Percentiles rank a stretch among this genome's conserved stretches.
Evolutionary conservation across 2,329 filamentous ascomycete species (phyloP).

Genomic region (Fusarium equiseti): DNA sequence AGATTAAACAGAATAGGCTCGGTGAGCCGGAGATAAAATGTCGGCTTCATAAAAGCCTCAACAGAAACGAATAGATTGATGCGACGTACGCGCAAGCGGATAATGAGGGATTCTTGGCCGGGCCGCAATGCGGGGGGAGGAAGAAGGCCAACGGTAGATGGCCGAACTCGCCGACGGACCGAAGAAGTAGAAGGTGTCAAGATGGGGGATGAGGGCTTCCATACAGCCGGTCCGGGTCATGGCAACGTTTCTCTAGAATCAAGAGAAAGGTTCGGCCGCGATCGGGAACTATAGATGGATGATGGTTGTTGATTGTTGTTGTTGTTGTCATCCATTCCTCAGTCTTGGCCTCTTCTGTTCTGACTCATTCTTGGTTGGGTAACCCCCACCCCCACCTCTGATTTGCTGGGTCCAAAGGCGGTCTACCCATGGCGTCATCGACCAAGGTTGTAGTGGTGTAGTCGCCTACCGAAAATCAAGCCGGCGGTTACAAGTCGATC

Average conservation of each 20-base stretch:
- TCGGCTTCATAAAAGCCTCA: slow-evolving; percentile 31
- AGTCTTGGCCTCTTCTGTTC: slow-evolving; percentile 24
- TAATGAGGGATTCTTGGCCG: slow-evolving; percentile 19
- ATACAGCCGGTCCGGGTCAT: slow-evolving; percentile 25
- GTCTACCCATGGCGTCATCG: slow-evolving; percentile 39
- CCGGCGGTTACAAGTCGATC: slow-evolving; percentile 31
- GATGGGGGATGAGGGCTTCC: slow-evolving; percentile 26
- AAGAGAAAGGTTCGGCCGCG: slow-evolving; percentile 22
- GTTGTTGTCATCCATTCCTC: slow-evolving; percentile 36
- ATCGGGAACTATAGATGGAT: slow-evolving; percentile 35
- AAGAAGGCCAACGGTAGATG: slow-evolving; percentile 10
- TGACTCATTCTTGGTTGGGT: slow-evolving; percentile 38
- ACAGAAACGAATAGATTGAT: slow-evolving; percentile 9
- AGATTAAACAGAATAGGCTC: slow-evolving; percentile 27
- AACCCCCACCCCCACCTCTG: slow-evolving; percentile 31
- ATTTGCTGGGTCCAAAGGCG: slow-evolving; percentile 27
- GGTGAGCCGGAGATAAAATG: slow-evolving; percentile 17
- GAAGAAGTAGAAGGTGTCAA: slow-evolving; percentile 18
- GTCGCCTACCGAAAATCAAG: slow-evolving; percentile 27
- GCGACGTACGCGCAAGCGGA: slow-evolving; percentile 1
- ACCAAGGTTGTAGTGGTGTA: slow-evolving; percentile 24
- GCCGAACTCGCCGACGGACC: slow-evolving; percentile 33
- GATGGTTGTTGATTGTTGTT: slow-evolving; percentile 31
- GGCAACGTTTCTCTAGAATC: slow-evolving; percentile 8
- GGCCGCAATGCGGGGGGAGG: slow-evolving; percentile 35